These are phyloP conservation scores for Pittosporum tobira DNA, from an alignment of 129 eudicot genomes.

Conservation along the genomic window DNA sequence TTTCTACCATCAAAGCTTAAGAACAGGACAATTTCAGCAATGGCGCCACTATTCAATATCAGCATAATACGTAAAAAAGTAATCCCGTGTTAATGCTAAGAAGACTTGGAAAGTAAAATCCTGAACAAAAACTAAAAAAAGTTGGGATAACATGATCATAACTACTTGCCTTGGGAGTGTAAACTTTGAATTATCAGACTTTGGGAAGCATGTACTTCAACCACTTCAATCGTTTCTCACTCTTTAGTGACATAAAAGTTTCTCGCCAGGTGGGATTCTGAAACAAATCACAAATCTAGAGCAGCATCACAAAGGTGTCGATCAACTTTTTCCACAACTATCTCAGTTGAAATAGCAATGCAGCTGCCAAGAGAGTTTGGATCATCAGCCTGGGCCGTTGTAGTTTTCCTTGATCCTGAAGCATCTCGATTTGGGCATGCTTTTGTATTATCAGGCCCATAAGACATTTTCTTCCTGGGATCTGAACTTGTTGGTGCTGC, in stretches of 20 bases:
- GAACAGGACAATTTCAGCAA: too few species aligned
- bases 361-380: slow-evolving; percentile 1
- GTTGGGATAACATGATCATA: neutral
- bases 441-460: neutral
- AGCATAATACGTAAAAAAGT: too few species aligned
- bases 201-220: slow-evolving; percentile 8
- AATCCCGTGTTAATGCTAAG: too few species aligned
- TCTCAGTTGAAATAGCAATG: neutral
- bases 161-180: neutral
- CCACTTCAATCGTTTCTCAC: slow-evolving; percentile 7
- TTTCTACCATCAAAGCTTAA: too few species aligned
- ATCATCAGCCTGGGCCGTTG: neutral
- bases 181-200: neutral
- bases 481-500: neutral
- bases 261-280: slow-evolving; percentile 8
- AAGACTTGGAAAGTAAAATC: neutral
- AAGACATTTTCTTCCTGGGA: neutral
- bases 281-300: slow-evolving; percentile 3
- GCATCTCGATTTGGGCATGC: too few species aligned
- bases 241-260: slow-evolving; percentile 3
- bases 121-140: too few species aligned
- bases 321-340: slow-evolving; percentile 6
- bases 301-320: slow-evolving; percentile 2
- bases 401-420: neutral
- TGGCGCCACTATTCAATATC: too few species aligned